phyloP scores from a whole-genome alignment of 768 basidiomycete genomes.

The Dacryopinax spathularia region DNA sequence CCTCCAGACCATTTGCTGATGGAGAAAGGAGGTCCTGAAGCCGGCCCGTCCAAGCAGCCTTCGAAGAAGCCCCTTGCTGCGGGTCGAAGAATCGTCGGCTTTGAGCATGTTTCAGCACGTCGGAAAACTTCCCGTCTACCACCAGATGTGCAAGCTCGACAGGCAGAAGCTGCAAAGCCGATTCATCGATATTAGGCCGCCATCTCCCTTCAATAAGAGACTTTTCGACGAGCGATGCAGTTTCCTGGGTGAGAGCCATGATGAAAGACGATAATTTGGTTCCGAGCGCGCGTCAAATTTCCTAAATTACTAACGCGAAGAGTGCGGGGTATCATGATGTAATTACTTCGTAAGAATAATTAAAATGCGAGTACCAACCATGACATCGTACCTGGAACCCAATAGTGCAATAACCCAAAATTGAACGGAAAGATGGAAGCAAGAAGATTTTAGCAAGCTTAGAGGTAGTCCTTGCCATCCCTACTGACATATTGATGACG shows the following conservation, averaged over 20 bases:
- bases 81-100: neutral
- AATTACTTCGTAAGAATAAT: no score
- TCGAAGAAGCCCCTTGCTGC: neutral
- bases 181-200: neutral
- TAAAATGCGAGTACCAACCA: no score
- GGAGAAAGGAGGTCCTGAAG: neutral
- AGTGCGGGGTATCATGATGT: neutral
- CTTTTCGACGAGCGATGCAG: slow-evolving; percentile 6
- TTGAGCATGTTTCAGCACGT: slow-evolving; percentile 23
- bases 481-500: neutral
- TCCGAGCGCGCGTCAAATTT: neutral
- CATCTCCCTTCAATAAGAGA: slow-evolving; percentile 10
- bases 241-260: neutral
- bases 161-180: neutral
- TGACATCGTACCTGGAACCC: neutral
- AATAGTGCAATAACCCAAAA: neutral
- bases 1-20: slow-evolving; percentile 20
- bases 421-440: no score
- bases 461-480: neutral
- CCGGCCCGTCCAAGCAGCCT: neutral
- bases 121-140: slow-evolving; percentile 24
- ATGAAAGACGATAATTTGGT: neutral
- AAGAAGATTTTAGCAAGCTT: no score
- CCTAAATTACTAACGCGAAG: neutral
- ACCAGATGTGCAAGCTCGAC: slow-evolving; percentile 20